These are phyloP conservation scores for Acanthamoeba castellanii DNA, from an alignment of 208 protist species.

Conservation along the genomic window DNA sequence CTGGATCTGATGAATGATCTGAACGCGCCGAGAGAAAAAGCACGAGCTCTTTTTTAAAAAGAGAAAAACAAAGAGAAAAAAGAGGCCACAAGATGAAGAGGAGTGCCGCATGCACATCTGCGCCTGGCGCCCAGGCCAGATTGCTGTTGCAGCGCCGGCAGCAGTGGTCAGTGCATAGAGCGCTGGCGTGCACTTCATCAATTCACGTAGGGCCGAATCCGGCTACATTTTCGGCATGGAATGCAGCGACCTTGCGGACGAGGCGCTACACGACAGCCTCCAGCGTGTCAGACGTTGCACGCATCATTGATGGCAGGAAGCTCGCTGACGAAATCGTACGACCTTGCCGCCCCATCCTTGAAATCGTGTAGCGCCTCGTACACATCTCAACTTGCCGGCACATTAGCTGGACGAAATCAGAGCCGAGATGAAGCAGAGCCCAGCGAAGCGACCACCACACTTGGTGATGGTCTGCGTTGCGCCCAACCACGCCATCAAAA, in stretches of 20 bases:
- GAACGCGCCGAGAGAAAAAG: neutral
- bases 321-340: slow-evolving; percentile 23
- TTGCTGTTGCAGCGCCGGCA: too few species aligned
- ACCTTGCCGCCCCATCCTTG: neutral
- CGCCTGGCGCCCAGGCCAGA: too few species aligned
- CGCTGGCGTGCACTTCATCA: too few species aligned
- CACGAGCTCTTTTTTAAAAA: neutral
- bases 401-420: neutral
- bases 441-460: slow-evolving; percentile 42
- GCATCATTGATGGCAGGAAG: slow-evolving; percentile 11
- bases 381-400: neutral
- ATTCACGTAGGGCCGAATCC: too few species aligned
- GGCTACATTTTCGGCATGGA: too few species aligned
- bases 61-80: neutral
- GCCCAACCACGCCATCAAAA: slow-evolving; percentile 52
- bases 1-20: neutral
- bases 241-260: neutral
- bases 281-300: neutral
- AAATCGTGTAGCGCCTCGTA: neutral
- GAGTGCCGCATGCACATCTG: too few species aligned
- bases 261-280: neutral
- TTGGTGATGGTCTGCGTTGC: slow-evolving; percentile 41
- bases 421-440: neutral
- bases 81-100: too few species aligned
- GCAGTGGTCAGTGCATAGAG: too few species aligned